Evolutionary conservation across 108 stramenopile genomes (phyloP).

Genomic region (Nitzschia palea): DNA sequence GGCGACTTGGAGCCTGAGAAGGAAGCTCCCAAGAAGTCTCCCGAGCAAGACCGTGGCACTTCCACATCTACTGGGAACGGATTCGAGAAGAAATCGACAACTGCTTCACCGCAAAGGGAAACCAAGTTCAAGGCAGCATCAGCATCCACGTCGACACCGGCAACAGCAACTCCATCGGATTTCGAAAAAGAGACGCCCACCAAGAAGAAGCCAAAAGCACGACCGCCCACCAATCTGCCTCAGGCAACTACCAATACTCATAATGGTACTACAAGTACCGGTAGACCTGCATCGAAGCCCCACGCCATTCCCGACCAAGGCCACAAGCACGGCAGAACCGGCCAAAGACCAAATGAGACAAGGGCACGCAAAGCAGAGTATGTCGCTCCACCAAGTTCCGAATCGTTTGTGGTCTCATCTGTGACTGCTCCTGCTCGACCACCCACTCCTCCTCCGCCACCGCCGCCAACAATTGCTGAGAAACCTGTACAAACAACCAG

Average conservation of each 20-base stretch:
- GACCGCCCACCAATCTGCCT: too few relatives aligned
- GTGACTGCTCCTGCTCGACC: background rate
- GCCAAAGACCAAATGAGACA: background rate
- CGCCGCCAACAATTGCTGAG: background rate
- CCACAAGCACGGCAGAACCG: background rate
- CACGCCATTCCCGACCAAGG: background rate
- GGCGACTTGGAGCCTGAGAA: slow-evolving; percentile 1
- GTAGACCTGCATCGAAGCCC: background rate
- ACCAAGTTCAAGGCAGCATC: too few relatives aligned
- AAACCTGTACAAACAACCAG: background rate
- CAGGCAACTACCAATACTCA: too few relatives aligned
- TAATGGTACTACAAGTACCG: background rate
- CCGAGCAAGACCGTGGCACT: too few relatives aligned
- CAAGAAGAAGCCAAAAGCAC: too few relatives aligned
- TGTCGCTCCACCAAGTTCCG: slow-evolving; percentile 18
- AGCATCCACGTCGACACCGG: background rate
- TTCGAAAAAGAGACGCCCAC: background rate
- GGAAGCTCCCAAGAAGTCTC: background rate
- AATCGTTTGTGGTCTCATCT: slow-evolving; percentile 16
- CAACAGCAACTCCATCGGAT: background rate
- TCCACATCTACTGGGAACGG: too few relatives aligned
- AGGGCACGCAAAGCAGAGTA: slow-evolving; percentile 9
- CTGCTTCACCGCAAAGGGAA: too few relatives aligned
- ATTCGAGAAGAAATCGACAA: too few relatives aligned
- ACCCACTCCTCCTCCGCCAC: slow-evolving; percentile 5